phyloP scores from a whole-genome alignment of 2,329 filamentous ascomycete genomes.

The Fusarium chlamydosporum region DNA sequence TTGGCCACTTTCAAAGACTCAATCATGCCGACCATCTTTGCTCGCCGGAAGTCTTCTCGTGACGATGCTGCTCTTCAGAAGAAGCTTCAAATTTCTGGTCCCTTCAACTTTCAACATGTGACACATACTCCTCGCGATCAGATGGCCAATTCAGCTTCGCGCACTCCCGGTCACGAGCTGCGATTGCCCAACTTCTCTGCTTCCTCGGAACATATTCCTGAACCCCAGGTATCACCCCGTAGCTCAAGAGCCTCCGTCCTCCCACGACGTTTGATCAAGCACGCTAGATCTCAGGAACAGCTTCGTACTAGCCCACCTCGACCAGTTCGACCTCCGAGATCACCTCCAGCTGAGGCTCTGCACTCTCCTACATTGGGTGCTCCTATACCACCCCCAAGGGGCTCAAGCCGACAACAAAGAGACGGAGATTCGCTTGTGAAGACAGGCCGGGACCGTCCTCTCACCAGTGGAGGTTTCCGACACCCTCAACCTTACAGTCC shows the following conservation, averaged over 20 bases:
- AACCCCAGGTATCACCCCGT: conserved; percentile 35
- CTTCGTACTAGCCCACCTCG: conserved; percentile 64
- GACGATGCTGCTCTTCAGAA: conserved; percentile 55
- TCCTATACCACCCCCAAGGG: conserved; percentile 65
- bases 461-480: conserved; percentile 62
- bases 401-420: conserved; percentile 68
- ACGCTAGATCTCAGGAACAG: conserved; percentile 65
- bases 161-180: conserved; percentile 57
- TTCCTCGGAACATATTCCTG: conserved; percentile 38
- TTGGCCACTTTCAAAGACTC: conserved; percentile 58
- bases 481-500: conserved; percentile 61
- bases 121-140: conserved; percentile 69
- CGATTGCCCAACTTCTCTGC: conserved; percentile 63
- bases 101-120: conserved; percentile 77
- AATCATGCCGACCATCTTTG: conserved; percentile 66
- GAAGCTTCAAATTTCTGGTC: conserved; percentile 70
- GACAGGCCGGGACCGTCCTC: conserved; percentile 59
- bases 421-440: conserved; percentile 58
- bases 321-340: conserved; percentile 61
- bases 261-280: conserved; percentile 58
- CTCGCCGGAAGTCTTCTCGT: conserved; percentile 61
- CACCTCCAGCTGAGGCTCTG: conserved; percentile 45
- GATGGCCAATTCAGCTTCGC: conserved; percentile 58
- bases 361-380: conserved; percentile 52
- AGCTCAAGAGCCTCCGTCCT: conserved; percentile 46